Evolutionary conservation across 441 rosid species (phyloP).

Genomic region (Eruca vesicaria): DNA sequence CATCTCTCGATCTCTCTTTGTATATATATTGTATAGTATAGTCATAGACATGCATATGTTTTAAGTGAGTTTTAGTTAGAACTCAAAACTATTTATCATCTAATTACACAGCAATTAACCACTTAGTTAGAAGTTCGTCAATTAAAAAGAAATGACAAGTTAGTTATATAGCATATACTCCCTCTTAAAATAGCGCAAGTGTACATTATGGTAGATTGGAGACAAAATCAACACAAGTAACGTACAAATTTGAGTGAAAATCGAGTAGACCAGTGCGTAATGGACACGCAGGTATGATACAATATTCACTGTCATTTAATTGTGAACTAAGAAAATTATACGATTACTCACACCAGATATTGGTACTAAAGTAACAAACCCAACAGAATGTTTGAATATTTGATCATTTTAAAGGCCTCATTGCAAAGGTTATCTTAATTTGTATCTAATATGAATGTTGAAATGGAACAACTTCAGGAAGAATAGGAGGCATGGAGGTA

Average conservation of each 20-base stretch:
- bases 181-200: background rate
- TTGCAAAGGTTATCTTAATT: background rate
- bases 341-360: background rate
- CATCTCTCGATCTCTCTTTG: background rate
- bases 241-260: background rate
- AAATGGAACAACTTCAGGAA: background rate
- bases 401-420: background rate
- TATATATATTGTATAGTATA: background rate
- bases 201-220: background rate
- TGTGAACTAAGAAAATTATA: background rate
- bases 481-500: conserved; percentile 14
- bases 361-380: background rate
- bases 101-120: background rate
- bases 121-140: background rate
- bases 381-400: background rate
- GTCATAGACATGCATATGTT: background rate
- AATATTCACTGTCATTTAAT: background rate
- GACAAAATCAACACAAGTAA: background rate
- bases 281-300: background rate
- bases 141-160: background rate
- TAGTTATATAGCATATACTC: background rate
- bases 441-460: background rate
- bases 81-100: background rate
- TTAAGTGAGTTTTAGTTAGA: background rate
- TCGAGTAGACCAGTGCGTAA: background rate